phyloP scores from a whole-genome alignment of 1,139 yeast species.

The Zygosaccharomyces pseudobailii region DNA sequence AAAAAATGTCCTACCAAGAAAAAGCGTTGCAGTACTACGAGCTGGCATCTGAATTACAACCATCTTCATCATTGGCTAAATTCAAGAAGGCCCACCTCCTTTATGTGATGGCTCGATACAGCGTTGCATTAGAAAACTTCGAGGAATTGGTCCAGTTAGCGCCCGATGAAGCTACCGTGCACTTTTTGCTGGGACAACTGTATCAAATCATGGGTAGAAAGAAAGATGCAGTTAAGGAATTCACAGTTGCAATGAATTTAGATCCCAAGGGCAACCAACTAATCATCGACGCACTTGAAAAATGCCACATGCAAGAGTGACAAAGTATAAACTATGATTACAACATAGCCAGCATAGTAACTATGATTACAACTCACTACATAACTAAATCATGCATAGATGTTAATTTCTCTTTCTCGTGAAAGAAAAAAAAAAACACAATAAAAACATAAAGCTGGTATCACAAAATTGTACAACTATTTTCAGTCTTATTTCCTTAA shows the following conservation, averaged over 20 bases:
- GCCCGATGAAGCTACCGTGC: constrained; percentile 94
- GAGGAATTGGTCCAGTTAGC: constrained; percentile 69
- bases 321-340: constrained; percentile 2
- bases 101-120: constrained; percentile 64
- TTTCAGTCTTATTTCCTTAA: background rate
- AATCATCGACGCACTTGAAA: constrained; percentile 78
- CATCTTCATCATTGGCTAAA: constrained; percentile 77
- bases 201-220: constrained; percentile 73
- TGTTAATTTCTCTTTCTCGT: background rate
- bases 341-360: background rate
- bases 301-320: constrained; percentile 32
- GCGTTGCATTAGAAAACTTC: constrained; percentile 69
- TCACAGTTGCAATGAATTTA: constrained; percentile 82
- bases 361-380: constrained; percentile 8
- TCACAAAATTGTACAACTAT: background rate
- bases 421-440: background rate
- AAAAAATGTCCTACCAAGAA: constrained; percentile 61
- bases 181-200: constrained; percentile 80
- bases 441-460: background rate
- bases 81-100: constrained; percentile 85
- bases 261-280: constrained; percentile 93
- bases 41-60: constrained; percentile 78
- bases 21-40: constrained; percentile 81
- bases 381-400: background rate
- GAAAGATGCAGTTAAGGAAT: constrained; percentile 75